Base-by-base conservation (phyloP, 805 yeast species). In the Saturnispora quitensis region DNA sequence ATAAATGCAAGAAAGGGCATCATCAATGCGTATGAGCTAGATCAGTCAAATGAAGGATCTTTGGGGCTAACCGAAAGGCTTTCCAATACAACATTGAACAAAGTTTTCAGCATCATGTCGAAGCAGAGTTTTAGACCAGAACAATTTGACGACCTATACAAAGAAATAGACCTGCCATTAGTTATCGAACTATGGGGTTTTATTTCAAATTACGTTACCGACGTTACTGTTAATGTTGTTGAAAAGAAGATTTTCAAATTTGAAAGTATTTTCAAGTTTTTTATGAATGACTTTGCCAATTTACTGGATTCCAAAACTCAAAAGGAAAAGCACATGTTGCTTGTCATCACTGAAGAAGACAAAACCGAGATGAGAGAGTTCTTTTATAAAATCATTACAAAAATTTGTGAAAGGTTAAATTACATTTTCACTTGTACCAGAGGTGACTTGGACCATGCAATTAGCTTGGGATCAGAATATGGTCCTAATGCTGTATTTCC, bases 141-240 rank as follows among this genome's bases (percentile, higher is more conserved):
- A 36, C 60, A 66, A 24, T 60, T 71, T 3, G 70, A 66, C 53
- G 67, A 68, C 4, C 27, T 49, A 17, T 53, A 47, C 24, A 58
- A 56, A n/a, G 45, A 57, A 1, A 31, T 61, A 3, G 87, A 82
- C 58, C 67, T 79, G n/a, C 76, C 81, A 1, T 70, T 77, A 27
- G 69, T 81, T 22, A 67, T 75, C 24, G 84, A 81, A 53, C 73
- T 79, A 70, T 83, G 89, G 89, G 60, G 74, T n/a, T 65, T 73
- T 38, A 60, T 78, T 24, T 56, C 70, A 2, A 72, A 71, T 7
- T 76, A 73, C 38, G 59, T 81, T 15, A 53, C 53, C 36, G 65
- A 62, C 53, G 56, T 66, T 4, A 57, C 66, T 0, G 63, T 70
- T 18, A 63, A 60, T 6, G 62, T 72, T 8, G 62, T 71, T 5